Evolutionary conservation across 148 eudicot genomes (phyloP).

Genomic region (Spergularia marina): DNA sequence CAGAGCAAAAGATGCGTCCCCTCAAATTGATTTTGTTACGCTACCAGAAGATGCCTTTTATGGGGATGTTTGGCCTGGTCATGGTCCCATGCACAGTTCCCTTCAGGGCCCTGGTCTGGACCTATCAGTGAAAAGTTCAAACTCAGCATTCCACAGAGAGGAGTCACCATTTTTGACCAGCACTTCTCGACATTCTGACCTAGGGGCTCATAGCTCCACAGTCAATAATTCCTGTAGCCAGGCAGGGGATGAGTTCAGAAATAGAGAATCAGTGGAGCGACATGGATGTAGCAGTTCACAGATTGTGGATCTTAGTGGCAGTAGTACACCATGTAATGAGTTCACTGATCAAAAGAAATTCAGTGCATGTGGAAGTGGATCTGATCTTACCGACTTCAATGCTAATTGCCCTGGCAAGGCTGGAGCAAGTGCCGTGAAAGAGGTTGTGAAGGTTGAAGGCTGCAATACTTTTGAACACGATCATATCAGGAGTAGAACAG

Average conservation of each 20-base stretch:
- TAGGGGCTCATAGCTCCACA: constrained; percentile 30
- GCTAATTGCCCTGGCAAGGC: constrained; percentile 23
- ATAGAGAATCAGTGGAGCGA: constrained; percentile 16
- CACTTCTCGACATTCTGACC: constrained; percentile 35
- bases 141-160: constrained; percentile 28
- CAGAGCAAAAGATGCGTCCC: constrained; percentile 11
- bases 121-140: constrained; percentile 21
- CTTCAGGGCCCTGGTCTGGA: constrained; percentile 11
- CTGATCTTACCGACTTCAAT: constrained; percentile 27
- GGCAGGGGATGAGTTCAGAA: constrained; percentile 18
- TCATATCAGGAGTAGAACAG: constrained; percentile 23
- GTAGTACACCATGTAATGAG: constrained; percentile 26
- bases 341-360: constrained; percentile 16
- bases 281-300: constrained; percentile 4
- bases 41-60: constrained; percentile 15
- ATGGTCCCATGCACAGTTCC: constrained; percentile 25
- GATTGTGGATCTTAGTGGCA: constrained; percentile 19
- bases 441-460: constrained; percentile 26
- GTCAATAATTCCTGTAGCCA: constrained; percentile 17
- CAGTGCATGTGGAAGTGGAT: constrained; percentile 30
- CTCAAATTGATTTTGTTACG: constrained; percentile 27
- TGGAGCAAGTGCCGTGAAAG: constrained; percentile 22
- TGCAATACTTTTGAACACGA: constrained; percentile 22
- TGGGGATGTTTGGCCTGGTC: constrained; percentile 18
- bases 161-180: constrained; percentile 35